Evolutionary conservation across 805 yeast species (phyloP).

Genomic region (Pichia pseudocactophila): DNA sequence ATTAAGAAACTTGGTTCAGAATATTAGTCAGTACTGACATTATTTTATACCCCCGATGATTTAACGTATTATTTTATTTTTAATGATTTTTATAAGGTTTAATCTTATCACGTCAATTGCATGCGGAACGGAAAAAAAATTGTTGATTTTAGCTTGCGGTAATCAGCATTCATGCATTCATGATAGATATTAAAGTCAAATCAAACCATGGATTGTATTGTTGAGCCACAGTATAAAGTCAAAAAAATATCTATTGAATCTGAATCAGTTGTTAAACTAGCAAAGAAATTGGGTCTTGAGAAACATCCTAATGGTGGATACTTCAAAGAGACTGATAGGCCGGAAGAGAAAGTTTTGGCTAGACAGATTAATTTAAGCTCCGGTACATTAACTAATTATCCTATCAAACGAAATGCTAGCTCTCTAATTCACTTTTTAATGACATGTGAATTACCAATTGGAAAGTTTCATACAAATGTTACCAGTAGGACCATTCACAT

Average conservation of each 20-base stretch:
- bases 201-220: conserved; percentile 1
- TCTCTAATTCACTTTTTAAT: conserved; percentile 46
- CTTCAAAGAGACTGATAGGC: conserved; percentile 47
- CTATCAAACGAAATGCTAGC: conserved; percentile 18
- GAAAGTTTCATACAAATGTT: conserved; percentile 39
- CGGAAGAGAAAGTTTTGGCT: conserved; percentile 14
- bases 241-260: conserved; percentile 15
- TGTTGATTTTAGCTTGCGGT: too few relatives aligned
- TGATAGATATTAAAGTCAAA: too few relatives aligned
- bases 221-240: conserved; percentile 18
- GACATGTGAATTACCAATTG: conserved; percentile 42
- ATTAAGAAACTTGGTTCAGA: conserved; percentile 30
- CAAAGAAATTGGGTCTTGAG: conserved; percentile 28
- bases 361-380: not conserved
- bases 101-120: too few relatives aligned
- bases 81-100: too few relatives aligned
- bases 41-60: too few relatives aligned
- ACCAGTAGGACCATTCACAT: conserved; percentile 47
- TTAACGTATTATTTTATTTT: too few relatives aligned
- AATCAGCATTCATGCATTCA: too few relatives aligned
- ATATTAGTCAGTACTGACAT: not conserved
- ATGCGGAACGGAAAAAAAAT: too few relatives aligned
- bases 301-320: conserved; percentile 52
- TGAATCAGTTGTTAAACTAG: conserved; percentile 23
- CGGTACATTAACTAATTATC: not conserved